These are phyloP conservation scores for Aspergillus heteromorphus DNA, from an alignment of 495 filamentous ascomycete genomes.

Conservation along the genomic window DNA sequence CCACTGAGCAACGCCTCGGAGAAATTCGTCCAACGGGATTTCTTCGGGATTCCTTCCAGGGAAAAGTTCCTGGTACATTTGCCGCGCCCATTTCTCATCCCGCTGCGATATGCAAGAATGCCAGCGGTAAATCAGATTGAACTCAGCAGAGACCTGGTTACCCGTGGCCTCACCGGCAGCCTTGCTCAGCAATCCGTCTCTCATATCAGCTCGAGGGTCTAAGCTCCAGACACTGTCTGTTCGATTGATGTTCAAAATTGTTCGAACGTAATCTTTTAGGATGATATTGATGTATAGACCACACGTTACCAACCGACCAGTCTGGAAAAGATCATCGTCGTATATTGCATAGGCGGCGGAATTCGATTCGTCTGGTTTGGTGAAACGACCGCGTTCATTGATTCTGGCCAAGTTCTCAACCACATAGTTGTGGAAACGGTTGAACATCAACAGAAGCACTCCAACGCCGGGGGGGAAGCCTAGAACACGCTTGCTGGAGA, in stretches of 20 bases:
- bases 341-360: conserved; percentile 55
- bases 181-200: conserved; percentile 29
- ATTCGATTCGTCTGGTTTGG: conserved; percentile 43
- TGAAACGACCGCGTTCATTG: conserved; percentile 55
- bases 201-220: conserved; percentile 61
- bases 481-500: conserved; percentile 68
- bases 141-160: conserved; percentile 75
- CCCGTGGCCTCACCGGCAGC: conserved; percentile 44
- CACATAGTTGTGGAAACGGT: conserved; percentile 73
- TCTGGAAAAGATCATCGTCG: conserved; percentile 76
- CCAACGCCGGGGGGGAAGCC: conserved; percentile 84
- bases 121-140: conserved; percentile 74
- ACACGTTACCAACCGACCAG: conserved; percentile 64
- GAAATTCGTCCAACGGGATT: conserved; percentile 51
- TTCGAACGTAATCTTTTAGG: conserved; percentile 75
- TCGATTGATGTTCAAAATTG: conserved; percentile 72
- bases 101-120: conserved; percentile 69
- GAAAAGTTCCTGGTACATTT: conserved; percentile 60
- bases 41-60: conserved; percentile 41
- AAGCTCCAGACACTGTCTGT: conserved; percentile 67
- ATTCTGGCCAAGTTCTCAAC: conserved; percentile 54
- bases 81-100: conserved; percentile 71
- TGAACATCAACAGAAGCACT: conserved; percentile 67
- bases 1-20: conserved; percentile 55
- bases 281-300: conserved; percentile 76